Evolutionary conservation across 179 eudicot genomes (phyloP).

Genomic region (Heliamphora pulchella): DNA sequence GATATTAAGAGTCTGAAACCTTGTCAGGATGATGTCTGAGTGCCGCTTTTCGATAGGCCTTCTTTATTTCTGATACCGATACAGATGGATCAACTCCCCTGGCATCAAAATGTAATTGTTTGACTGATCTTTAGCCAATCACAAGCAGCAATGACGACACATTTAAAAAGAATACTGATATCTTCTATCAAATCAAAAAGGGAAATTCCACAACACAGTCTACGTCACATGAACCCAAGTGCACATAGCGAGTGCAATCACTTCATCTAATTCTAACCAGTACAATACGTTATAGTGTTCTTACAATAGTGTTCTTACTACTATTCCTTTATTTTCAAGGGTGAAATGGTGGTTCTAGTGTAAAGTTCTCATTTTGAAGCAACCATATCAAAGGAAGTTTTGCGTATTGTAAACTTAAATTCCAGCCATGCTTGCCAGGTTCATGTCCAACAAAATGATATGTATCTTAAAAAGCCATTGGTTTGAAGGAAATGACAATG

Average conservation of each 20-base stretch:
- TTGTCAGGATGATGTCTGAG: slow-evolving; percentile 98
- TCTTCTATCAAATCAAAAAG: neutral
- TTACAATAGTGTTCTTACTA: neutral
- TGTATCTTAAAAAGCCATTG: neutral
- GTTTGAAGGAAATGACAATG: neutral
- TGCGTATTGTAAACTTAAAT: neutral
- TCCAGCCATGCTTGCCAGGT: neutral
- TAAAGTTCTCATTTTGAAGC: neutral
- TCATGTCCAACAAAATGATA: neutral
- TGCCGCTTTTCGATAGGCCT: slow-evolving; percentile 95
- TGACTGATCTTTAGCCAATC: neutral
- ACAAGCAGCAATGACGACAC: neutral
- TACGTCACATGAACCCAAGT: neutral
- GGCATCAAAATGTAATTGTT: slow-evolving; percentile 18
- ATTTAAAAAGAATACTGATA: neutral
- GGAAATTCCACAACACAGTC: neutral
- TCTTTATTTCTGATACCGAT: slow-evolving; percentile 71
- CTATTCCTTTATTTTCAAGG: neutral
- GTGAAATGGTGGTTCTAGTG: neutral
- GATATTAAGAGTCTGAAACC: slow-evolving; percentile 34
- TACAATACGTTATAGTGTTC: too few relatives aligned
- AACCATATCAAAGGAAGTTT: neutral
- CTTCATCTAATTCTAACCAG: too few relatives aligned
- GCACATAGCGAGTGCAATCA: neutral
- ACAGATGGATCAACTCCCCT: slow-evolving; percentile 80